Conservation (phyloP, 805 yeast species). For the Pichia californica region DNA sequence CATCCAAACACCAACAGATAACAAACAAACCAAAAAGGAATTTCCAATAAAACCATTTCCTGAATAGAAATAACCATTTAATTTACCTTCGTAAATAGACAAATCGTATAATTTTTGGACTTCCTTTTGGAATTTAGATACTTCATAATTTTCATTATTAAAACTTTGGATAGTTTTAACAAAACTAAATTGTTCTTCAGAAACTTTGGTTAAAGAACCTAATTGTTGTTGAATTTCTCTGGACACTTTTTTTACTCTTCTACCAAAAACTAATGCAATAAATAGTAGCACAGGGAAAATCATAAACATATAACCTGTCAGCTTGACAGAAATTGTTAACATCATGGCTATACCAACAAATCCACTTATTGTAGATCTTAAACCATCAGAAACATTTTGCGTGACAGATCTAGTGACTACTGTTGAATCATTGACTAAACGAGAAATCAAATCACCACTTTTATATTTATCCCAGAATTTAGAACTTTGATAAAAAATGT, state of each 20-base stretch:
- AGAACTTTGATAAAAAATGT: slow-evolving; percentile 78
- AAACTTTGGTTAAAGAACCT: slow-evolving; percentile 80
- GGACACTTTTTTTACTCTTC: slow-evolving; percentile 66
- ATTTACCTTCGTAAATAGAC: slow-evolving; percentile 73
- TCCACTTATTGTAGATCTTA: slow-evolving; percentile 76
- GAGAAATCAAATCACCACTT: slow-evolving; percentile 86
- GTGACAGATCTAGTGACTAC: slow-evolving; percentile 82
- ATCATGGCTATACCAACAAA: slow-evolving; percentile 86
- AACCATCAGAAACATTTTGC: slow-evolving; percentile 88
- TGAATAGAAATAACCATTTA: slow-evolving; percentile 71
- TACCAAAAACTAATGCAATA: slow-evolving; percentile 79
- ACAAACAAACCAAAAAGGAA: slow-evolving; percentile 64
- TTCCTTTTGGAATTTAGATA: slow-evolving; percentile 65
- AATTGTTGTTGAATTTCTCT: slow-evolving; percentile 74
- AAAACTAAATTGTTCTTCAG: slow-evolving; percentile 86
- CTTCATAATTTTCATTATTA: slow-evolving; percentile 76
- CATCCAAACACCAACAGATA: slow-evolving; percentile 77
- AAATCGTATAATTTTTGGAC: slow-evolving; percentile 58
- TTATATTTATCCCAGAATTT: slow-evolving; percentile 84
- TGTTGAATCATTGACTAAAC: slow-evolving; percentile 83
- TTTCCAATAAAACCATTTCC: slow-evolving; percentile 83
- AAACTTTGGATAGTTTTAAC: slow-evolving; percentile 85
- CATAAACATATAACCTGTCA: slow-evolving; percentile 74
- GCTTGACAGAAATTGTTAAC: slow-evolving; percentile 76
- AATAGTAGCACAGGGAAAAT: slow-evolving; percentile 78